Conservation (phyloP, 441 rosid species). For the Raphanus hybrid region DNA sequence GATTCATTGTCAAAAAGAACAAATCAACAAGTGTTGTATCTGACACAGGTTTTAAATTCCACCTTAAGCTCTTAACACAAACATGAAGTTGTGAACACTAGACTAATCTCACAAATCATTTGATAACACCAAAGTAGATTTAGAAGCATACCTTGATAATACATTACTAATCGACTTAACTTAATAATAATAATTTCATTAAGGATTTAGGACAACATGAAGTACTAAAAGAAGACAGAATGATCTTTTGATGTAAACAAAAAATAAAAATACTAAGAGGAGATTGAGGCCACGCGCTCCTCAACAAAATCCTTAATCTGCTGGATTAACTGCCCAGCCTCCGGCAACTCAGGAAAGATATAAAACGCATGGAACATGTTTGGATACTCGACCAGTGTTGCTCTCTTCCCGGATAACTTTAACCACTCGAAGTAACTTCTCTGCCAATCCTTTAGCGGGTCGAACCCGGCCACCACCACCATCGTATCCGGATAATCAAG, state of each 20-base stretch:
- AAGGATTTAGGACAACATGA: not conserved
- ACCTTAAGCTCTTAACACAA: not conserved
- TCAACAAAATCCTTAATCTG: constrained; percentile 61
- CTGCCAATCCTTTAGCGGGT: constrained; percentile 84
- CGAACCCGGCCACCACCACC: constrained; percentile 66
- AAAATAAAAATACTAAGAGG: constrained; percentile 4
- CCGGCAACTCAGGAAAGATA: constrained; percentile 68
- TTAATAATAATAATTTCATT: not conserved
- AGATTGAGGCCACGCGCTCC: constrained; percentile 37
- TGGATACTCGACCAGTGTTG: constrained; percentile 62
- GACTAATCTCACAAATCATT: not conserved
- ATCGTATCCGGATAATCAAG: constrained; percentile 61
- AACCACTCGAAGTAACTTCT: constrained; percentile 67
- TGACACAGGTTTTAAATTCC: not conserved
- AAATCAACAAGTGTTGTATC: not conserved
- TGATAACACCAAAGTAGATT: not conserved
- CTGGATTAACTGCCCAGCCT: constrained; percentile 43
- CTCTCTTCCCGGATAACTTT: constrained; percentile 62
- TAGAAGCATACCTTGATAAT: not conserved
- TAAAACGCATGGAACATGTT: constrained; percentile 72
- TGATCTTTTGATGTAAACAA: no score
- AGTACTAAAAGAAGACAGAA: not conserved
- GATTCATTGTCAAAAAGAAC: not conserved
- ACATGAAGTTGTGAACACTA: not conserved
- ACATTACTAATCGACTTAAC: not conserved